phyloP scores from a whole-genome alignment of 371 early-diverging fungal species.

The Amoeboradix gromovi region DNA sequence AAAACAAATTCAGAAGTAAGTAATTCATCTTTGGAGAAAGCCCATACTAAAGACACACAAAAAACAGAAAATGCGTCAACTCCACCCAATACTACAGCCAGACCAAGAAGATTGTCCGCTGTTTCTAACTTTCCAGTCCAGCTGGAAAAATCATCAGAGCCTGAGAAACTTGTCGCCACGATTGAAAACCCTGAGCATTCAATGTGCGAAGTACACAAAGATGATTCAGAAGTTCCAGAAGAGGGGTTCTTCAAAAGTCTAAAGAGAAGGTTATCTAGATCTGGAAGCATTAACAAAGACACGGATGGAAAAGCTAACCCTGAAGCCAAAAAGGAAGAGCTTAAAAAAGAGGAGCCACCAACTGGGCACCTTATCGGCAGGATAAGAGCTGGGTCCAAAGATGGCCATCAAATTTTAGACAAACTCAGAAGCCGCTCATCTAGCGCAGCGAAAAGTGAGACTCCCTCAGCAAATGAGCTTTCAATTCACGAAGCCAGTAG shows the following conservation, averaged over 20 bases:
- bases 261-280: not conserved
- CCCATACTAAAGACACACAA: not conserved
- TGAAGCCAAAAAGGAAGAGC: not conserved
- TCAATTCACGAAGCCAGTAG: no score
- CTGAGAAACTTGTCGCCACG: not conserved
- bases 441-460: no score
- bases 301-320: not conserved
- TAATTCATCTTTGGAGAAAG: not conserved
- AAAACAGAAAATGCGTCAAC: not conserved
- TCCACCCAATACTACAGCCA: not conserved
- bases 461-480: no score
- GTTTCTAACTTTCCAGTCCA: not conserved
- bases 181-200: not conserved
- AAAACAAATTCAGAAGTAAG: not conserved
- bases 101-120: not conserved
- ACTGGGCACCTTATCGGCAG: not conserved
- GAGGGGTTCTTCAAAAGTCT: not conserved
- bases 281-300: not conserved
- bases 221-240: not conserved
- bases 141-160: no score
- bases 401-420: not conserved
- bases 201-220: not conserved
- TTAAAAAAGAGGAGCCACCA: not conserved
- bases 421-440: not conserved
- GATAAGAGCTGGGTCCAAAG: not conserved